A percentile compares a stretch with the other conserved stretches of the same genome.
These are phyloP conservation scores for Grigorovia jiainica DNA, from an alignment of 805 yeast species.

Conservation along the genomic window DNA sequence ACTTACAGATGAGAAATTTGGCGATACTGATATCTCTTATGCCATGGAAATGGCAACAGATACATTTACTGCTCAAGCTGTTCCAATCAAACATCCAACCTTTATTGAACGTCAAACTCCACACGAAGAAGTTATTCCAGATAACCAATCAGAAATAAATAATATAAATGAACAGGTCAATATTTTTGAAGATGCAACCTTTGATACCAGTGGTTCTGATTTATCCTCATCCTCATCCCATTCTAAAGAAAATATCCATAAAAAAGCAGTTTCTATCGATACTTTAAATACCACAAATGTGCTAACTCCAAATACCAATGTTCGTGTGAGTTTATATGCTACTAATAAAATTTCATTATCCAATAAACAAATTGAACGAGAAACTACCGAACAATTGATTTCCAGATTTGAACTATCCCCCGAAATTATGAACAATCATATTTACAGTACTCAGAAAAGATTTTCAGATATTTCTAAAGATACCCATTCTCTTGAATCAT, in stretches of 20 bases:
- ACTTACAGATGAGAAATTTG: not conserved
- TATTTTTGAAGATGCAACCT: constrained; percentile 26
- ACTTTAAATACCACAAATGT: constrained; percentile 24
- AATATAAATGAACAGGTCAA: constrained; percentile 6
- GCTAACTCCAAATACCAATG: constrained; percentile 24
- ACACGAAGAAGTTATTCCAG: not conserved
- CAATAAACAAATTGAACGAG: constrained; percentile 17
- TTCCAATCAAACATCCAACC: constrained; percentile 13
- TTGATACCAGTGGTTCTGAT: constrained; percentile 16
- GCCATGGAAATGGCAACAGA: constrained; percentile 24
- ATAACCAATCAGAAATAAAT: not conserved
- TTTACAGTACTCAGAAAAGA: constrained; percentile 16
- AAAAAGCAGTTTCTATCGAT: constrained; percentile 27
- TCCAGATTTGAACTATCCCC: constrained; percentile 25
- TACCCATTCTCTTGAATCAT: constrained; percentile 7
- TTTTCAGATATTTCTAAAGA: constrained; percentile 8
- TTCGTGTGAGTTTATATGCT: constrained; percentile 25
- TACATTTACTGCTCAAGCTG: constrained; percentile 23
- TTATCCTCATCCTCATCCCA: constrained; percentile 15
- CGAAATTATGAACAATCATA: constrained; percentile 8
- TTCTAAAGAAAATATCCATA: constrained; percentile 17
- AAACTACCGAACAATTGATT: constrained; percentile 27
- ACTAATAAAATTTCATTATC: constrained; percentile 10
- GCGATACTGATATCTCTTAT: constrained; percentile 23
- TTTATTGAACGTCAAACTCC: constrained; percentile 3